Conservation (phyloP, 2,329 filamentous ascomycete genomes). For the Cercospora nicotianae region DNA sequence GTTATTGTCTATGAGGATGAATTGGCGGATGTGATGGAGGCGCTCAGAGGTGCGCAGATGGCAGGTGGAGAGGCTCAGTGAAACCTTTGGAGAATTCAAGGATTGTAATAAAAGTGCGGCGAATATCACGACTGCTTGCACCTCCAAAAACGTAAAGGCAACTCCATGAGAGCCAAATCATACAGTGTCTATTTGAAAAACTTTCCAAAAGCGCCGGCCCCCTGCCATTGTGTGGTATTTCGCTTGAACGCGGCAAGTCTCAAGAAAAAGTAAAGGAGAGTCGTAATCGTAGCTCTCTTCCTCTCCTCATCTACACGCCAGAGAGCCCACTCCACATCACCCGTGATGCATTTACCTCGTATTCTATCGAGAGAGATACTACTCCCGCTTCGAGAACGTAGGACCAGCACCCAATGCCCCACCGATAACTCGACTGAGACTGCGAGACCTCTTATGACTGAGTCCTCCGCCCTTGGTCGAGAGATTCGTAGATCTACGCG, state of each 20-base stretch:
- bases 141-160: not conserved
- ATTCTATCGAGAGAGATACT: not conserved
- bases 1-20: conserved; percentile 81
- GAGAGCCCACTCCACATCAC: not conserved
- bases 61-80: too few relatives aligned
- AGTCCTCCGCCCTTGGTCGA: conserved; percentile 13
- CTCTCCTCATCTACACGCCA: not conserved
- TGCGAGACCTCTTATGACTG: conserved; percentile 24
- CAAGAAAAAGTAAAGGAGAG: not conserved
- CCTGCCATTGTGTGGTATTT: not conserved
- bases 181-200: not conserved
- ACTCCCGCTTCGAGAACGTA: conserved; percentile 33
- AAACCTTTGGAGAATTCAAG: too few relatives aligned
- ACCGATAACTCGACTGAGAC: conserved; percentile 30
- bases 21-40: conserved; percentile 69
- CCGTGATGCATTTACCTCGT: not conserved
- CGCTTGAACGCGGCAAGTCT: conserved; percentile 1
- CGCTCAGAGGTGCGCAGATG: conserved; percentile 50
- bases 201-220: not conserved
- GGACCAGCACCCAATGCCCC: conserved; percentile 34
- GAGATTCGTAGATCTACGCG: conserved; percentile 19
- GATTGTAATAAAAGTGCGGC: too few relatives aligned
- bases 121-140: too few relatives aligned
- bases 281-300: not conserved
- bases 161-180: not conserved